Evolutionary conservation across 1,284 basidiomycete species (phyloP), one percentile per base, ranked within the genome.

Genomic region (Cutaneotrichosporon cutaneum): DNA sequence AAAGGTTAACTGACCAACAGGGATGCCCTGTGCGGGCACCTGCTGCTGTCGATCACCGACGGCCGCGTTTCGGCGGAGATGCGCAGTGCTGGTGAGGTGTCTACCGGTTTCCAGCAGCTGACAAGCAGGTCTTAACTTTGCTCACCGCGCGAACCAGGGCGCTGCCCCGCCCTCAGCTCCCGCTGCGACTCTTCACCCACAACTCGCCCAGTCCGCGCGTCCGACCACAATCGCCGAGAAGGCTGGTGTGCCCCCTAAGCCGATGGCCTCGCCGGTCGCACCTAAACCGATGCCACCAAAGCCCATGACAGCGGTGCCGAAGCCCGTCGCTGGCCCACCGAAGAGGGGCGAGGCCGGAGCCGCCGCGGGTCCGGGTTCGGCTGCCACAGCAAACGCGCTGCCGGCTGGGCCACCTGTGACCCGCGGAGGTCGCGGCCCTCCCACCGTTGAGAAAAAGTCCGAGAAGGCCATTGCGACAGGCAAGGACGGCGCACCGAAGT

Each of bases 1-100:
- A 77, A 79, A 61, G n/a, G 0, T 9, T 11, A 9, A 22, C 63
- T 82, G 57, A 81, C 67, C 4, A 10, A 7, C 45, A 93, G 94
- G 62, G 95, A 99, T 73, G 95, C 94, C 9, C 89, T 91, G 1
- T 95, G 90, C 68, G 96, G 95, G 2, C 87, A 86, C 18, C 84
- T 99, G 45, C 82, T 97, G 1, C 82, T 99, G 52, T 92, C 95
- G 68, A 82, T 99, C 70, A 88, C 88, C 68, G 94, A 97, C 64
- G 94, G 94, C 2, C 84, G 95, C 48, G 87, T 99, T 48, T 92
- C 90, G 63, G 89, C 90, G 0, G 94, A 98, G 77, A 85, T 94
- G 68, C 93, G 90, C 78, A 90, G 89, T 71, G 91, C 94, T 83
- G 95, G 94, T 88, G 62, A 58, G 82, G 58, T 16, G n/a, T 16